Evolutionary conservation across 352 stramenopile species (phyloP).

Genomic region (Phytophthora crassamura): DNA sequence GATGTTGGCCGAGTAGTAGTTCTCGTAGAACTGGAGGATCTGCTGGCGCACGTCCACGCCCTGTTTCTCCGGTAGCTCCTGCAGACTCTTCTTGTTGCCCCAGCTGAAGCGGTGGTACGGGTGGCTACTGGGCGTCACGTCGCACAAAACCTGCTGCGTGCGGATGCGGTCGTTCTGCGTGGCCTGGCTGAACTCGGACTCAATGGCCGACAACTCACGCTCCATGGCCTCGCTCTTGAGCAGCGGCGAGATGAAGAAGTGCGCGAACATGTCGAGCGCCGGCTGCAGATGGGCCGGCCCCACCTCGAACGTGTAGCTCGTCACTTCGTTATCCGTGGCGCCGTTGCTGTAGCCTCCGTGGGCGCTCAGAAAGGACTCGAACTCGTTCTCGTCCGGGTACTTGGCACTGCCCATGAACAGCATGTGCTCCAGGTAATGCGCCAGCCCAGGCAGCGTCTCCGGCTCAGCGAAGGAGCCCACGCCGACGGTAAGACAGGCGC

Average conservation of each 20-base stretch:
- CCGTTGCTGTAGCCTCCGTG: constrained; percentile 93
- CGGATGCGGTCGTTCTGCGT: constrained; percentile 76
- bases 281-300: constrained; percentile 60
- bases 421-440: constrained; percentile 97
- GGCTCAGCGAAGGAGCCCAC: constrained; percentile 81
- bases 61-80: constrained; percentile 47
- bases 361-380: constrained; percentile 89
- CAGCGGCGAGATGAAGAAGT: constrained; percentile 94
- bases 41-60: constrained; percentile 65
- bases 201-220: constrained; percentile 85
- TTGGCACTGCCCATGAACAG: constrained; percentile 95
- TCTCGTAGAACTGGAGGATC: constrained; percentile 72
- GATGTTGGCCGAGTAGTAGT: constrained; percentile 81
- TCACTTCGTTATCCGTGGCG: constrained; percentile 93
- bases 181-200: constrained; percentile 89
- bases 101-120: constrained; percentile 88
- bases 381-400: constrained; percentile 95
- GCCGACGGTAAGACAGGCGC: constrained; percentile 73
- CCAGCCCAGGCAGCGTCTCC: constrained; percentile 73
- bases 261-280: constrained; percentile 93
- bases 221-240: constrained; percentile 83
- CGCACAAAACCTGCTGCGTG: constrained; percentile 81
- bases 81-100: constrained; percentile 83
- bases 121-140: constrained; percentile 54
- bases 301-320: constrained; percentile 95